Conservation (phyloP, 805 yeast genomes). For the Nakazawaea ambrosiae region DNA sequence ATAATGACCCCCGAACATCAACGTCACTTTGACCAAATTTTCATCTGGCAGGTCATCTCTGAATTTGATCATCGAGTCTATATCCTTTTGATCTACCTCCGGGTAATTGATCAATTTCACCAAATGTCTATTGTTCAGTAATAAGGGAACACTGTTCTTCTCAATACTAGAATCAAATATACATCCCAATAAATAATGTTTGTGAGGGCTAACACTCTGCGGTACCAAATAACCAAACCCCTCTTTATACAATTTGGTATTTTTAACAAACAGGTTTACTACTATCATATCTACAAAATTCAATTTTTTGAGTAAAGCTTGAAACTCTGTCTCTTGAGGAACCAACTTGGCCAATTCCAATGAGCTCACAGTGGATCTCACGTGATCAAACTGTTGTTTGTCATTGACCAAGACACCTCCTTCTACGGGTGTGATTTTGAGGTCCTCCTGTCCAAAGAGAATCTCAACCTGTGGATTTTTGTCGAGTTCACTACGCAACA, state of each 20-base stretch:
- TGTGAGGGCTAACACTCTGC: conserved; percentile 34
- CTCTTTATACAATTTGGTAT: conserved; percentile 28
- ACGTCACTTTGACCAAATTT: conserved; percentile 65
- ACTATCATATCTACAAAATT: conserved; percentile 49
- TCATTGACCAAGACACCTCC: conserved; percentile 3
- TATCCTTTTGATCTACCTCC: conserved; percentile 14
- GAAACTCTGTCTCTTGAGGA: conserved; percentile 7
- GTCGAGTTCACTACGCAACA: conserved; percentile 31
- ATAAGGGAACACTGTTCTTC: conserved; percentile 30
- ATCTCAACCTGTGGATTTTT: conserved; percentile 31
- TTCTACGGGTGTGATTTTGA: conserved; percentile 13
- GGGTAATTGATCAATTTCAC: conserved; percentile 14
- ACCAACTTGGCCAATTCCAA: conserved; percentile 30
- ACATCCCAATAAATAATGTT: conserved; percentile 67
- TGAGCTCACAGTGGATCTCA: conserved; percentile 53
- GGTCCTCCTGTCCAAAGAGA: conserved; percentile 18
- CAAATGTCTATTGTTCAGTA: conserved; percentile 8
- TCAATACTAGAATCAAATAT: conserved; percentile 88
- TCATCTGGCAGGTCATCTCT: conserved; percentile 11
- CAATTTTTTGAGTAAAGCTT: conserved; percentile 15
- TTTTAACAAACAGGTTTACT: conserved; percentile 60
- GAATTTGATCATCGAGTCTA: conserved; percentile 12
- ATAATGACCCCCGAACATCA: conserved; percentile 85
- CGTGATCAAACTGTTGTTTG: conserved; percentile 37
- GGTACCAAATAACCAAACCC: conserved; percentile 95